phyloP scores from a whole-genome alignment of 106 monocot genomes.

The Agapanthus africanus region DNA sequence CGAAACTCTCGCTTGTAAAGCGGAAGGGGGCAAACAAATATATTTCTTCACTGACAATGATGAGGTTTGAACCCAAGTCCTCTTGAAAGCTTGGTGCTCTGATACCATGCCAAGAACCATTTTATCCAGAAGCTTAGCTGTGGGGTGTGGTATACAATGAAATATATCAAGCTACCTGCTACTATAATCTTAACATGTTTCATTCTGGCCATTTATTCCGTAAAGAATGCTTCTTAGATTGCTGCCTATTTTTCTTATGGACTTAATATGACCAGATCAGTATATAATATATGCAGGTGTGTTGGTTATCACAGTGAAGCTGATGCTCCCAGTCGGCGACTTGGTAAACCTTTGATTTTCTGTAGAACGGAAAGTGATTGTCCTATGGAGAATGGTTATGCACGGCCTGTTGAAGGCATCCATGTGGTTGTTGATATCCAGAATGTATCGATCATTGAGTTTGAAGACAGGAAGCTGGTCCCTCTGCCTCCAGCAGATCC shows the following conservation, averaged over 20 bases:
- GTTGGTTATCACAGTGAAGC: slow-evolving; percentile 83
- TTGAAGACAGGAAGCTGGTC: slow-evolving; percentile 84
- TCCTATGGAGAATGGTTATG: slow-evolving; percentile 98
- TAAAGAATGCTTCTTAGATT: neutral
- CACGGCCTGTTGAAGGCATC: slow-evolving; percentile 94
- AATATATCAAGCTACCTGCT: no score
- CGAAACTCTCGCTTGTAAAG: no score
- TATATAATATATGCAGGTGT: slow-evolving; percentile 52
- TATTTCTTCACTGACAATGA: no score
- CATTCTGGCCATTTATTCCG: neutral
- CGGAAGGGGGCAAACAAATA: no score
- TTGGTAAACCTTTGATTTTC: slow-evolving; percentile 87
- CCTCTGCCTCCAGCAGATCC: slow-evolving; percentile 95
- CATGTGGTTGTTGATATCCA: slow-evolving; percentile 91
- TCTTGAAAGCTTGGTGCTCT: no score
- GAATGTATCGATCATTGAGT: slow-evolving; percentile 79
- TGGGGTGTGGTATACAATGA: no score
- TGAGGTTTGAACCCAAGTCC: no score
- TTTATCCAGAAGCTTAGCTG: no score
- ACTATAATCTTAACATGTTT: no score
- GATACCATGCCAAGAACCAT: no score
- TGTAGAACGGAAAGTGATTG: slow-evolving; percentile 95
- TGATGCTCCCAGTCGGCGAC: slow-evolving; percentile 88
- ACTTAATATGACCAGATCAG: slow-evolving; percentile 1
- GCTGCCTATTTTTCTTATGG: neutral